Evolutionary conservation across 768 basidiomycete genomes (phyloP), one percentile per base, ranked within the genome.

Genomic region (Macrocybe gigantea): DNA sequence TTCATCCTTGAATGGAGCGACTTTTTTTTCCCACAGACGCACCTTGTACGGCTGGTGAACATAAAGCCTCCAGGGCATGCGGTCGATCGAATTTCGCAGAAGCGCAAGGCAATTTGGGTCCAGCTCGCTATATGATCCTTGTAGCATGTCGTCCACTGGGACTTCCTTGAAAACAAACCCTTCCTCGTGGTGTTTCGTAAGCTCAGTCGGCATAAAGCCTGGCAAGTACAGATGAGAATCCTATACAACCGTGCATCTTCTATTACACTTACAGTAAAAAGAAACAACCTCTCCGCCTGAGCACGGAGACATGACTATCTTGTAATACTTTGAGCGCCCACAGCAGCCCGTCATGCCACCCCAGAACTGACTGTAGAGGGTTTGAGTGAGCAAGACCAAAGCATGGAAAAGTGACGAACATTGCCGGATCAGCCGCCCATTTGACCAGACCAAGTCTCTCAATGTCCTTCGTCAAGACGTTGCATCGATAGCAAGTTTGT

Each of bases 51-150:
- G 63, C 41, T 64, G 61, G 44, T 66, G 64, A 29, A 63, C 57
- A 46, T 66, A 66, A 10, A 66, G 53, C 11, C 64, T 56, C 64
- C 64, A 66, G 10, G 64, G 64, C 64, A 64, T 66, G 6, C 64
- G 58, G 7, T 66, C 64, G 42, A 58, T 50, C 13, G 63, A 62
- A 40, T 62, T 54, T 54, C 56, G 56, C 33, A 63, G 48, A 29
- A 66, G 51, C 32, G 53, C 59, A 12, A 57, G 41, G 39, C 64
- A 66, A 29, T 64, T 55, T 3, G 62, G 60, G 37, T 66, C 64
- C n/a, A 66, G 56, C 33, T 63, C 53, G 38, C 58, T 56, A 40
- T 66, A 66, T 36, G 52, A 43, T 8, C 62, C 64, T 14, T 56
- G 38, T 5, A 63, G 49, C 14, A 66, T 62, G 41, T 66, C 62